These are phyloP conservation scores for Cercophora samala DNA, from an alignment of 495 filamentous ascomycete genomes.

Conservation along the genomic window DNA sequence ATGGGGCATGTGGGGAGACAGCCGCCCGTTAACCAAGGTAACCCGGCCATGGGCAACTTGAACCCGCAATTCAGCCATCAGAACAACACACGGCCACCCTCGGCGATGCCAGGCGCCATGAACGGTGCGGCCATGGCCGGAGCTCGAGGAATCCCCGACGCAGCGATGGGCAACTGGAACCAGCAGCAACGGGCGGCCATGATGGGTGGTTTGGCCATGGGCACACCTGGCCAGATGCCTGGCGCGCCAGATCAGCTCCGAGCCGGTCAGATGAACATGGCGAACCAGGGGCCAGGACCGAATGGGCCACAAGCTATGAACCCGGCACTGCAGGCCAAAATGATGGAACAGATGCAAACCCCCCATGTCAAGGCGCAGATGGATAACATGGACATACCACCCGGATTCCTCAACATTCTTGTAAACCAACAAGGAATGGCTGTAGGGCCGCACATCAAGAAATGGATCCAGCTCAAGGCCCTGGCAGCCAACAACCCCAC, in stretches of 20 bases:
- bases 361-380: constrained; percentile 26
- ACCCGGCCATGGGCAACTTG: constrained; percentile 34
- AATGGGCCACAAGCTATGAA: constrained; percentile 10
- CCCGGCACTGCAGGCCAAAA: constrained; percentile 19
- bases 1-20: constrained; percentile 40
- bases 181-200: constrained; percentile 24
- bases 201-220: constrained; percentile 18
- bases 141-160: constrained; percentile 36
- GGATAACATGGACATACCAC: constrained; percentile 40
- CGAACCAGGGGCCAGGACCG: constrained; percentile 12
- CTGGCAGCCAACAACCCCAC: constrained; percentile 45
- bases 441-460: constrained; percentile 59
- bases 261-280: constrained; percentile 16
- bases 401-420: constrained; percentile 26
- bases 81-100: constrained; percentile 28
- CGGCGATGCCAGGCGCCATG: constrained; percentile 20
- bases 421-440: not conserved
- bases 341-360: constrained; percentile 18
- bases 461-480: constrained; percentile 71
- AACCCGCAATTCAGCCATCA: constrained; percentile 35
- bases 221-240: constrained; percentile 22
- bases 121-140: constrained; percentile 23
- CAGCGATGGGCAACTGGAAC: constrained; percentile 18
- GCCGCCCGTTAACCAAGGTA: constrained; percentile 37
- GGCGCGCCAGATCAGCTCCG: constrained; percentile 26